phyloP scores from a whole-genome alignment of 352 stramenopile genomes.

The Globisporangium radiosum region DNA sequence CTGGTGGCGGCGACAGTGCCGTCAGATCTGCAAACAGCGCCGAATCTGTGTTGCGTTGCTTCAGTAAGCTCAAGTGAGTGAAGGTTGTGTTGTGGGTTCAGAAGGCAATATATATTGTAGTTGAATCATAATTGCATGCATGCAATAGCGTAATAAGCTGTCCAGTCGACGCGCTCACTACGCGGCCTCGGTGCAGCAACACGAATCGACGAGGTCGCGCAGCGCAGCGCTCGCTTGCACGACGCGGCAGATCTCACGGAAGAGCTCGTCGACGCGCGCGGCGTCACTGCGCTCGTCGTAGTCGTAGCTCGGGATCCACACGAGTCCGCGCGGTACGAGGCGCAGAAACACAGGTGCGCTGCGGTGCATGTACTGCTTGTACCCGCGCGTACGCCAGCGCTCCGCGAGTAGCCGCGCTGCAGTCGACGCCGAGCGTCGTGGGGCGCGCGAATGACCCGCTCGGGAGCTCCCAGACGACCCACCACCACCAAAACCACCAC shows the following conservation, averaged over 20 bases:
- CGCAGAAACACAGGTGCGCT: conserved; percentile 62
- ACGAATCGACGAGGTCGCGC: background rate
- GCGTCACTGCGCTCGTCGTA: conserved; percentile 52
- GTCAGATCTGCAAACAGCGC: background rate
- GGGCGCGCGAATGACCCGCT: no score
- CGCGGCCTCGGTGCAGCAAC: conserved; percentile 4
- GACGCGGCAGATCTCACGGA: conserved; percentile 17
- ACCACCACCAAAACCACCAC: no score
- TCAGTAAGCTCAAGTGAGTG: no score
- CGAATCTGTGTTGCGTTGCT: background rate
- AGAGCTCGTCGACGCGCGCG: conserved; percentile 17
- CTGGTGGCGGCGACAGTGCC: background rate
- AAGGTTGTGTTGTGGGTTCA: no score
- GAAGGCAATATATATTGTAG: no score
- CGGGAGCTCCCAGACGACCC: no score
- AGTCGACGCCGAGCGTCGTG: conserved; percentile 20
- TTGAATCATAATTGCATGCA: no score
- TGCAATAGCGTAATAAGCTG: no score
- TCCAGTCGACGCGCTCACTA: background rate
- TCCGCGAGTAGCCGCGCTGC: conserved; percentile 30
- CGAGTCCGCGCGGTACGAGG: conserved; percentile 52
- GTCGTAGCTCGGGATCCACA: conserved; percentile 75
- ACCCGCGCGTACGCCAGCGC: conserved; percentile 49
- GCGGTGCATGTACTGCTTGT: conserved; percentile 73
- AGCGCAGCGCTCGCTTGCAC: conserved; percentile 13